Percentiles rank a stretch among this genome's conserved stretches.
These are phyloP conservation scores for Speleostelium caveatum DNA, from an alignment of 78 protist species.

Conservation along the genomic window DNA sequence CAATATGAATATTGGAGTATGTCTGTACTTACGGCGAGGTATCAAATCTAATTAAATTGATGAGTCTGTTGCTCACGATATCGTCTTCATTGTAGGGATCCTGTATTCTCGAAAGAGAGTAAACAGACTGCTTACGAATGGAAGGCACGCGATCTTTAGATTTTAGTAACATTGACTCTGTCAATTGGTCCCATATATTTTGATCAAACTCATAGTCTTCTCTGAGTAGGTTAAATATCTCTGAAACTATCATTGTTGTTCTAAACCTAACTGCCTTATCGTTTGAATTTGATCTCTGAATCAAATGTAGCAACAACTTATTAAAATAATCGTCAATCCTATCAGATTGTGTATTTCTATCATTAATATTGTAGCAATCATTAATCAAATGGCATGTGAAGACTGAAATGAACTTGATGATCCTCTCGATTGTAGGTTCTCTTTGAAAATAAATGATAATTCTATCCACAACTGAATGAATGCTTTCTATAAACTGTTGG, in stretches of 20 bases:
- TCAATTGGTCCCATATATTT: neutral
- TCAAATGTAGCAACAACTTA: neutral
- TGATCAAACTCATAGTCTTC: conserved; percentile 55
- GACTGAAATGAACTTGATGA: neutral
- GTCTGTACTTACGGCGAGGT: conserved; percentile 47
- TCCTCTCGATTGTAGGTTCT: conserved; percentile 52
- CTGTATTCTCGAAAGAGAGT: conserved; percentile 39
- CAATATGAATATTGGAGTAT: neutral
- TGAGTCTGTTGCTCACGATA: conserved; percentile 15
- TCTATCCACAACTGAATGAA: conserved; percentile 17
- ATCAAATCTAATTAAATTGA: conserved; percentile 47
- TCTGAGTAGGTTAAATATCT: neutral
- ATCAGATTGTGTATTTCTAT: neutral
- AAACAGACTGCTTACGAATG: conserved; percentile 51
- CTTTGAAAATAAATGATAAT: conserved; percentile 27
- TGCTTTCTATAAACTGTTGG: neutral
- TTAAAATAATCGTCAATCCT: conserved; percentile 23
- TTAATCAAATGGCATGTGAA: conserved; percentile 9
- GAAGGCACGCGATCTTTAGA: conserved; percentile 19
- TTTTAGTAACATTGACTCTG: conserved; percentile 9
- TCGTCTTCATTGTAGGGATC: conserved; percentile 18
- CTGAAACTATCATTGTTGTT: conserved; percentile 15
- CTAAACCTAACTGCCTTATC: conserved; percentile 52
- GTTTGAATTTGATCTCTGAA: conserved; percentile 16
- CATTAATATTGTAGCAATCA: neutral